These are phyloP conservation scores for Epichloe gansuensis DNA, from an alignment of 2,329 filamentous ascomycete species.

Conservation along the genomic window DNA sequence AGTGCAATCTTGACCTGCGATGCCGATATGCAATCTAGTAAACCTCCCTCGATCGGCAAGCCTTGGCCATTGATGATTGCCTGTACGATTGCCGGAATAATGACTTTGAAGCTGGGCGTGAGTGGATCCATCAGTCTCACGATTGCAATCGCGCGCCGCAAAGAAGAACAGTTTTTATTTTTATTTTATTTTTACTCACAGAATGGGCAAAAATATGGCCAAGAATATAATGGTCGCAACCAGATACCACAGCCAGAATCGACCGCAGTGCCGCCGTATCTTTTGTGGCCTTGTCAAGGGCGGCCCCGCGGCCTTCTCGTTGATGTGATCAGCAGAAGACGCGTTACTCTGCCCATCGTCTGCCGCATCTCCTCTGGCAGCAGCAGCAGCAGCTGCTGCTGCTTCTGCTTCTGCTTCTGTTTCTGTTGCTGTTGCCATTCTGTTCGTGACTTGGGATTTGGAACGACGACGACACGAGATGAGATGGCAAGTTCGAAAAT, in stretches of 20 bases:
- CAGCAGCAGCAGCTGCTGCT: background rate
- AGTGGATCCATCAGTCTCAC: background rate
- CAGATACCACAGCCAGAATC: slow-evolving; percentile 32
- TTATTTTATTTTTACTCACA: slow-evolving; percentile 22
- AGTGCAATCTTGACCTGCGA: slow-evolving; percentile 23
- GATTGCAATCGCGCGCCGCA: background rate
- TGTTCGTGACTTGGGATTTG: background rate
- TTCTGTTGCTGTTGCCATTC: background rate
- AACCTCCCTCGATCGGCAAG: slow-evolving; percentile 26
- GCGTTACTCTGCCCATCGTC: background rate
- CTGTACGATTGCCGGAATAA: slow-evolving; percentile 34
- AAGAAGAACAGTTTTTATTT: background rate
- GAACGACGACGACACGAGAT: background rate
- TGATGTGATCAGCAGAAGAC: slow-evolving; percentile 3
- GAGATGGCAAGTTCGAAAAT: background rate
- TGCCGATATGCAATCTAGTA: slow-evolving; percentile 22
- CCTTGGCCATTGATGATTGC: slow-evolving; percentile 28
- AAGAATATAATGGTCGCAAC: slow-evolving; percentile 28
- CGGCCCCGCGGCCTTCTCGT: slow-evolving; percentile 3
- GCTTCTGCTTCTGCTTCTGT: background rate
- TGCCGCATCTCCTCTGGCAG: slow-evolving; percentile 1
- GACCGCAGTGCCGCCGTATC: slow-evolving; percentile 26
- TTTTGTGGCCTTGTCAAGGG: slow-evolving; percentile 22
- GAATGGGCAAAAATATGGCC: slow-evolving; percentile 31
- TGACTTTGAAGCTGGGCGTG: slow-evolving; percentile 31